Base-by-base conservation (phyloP, 2,329 filamentous ascomycete species). In the Cylindrodendrum hubeiense region DNA sequence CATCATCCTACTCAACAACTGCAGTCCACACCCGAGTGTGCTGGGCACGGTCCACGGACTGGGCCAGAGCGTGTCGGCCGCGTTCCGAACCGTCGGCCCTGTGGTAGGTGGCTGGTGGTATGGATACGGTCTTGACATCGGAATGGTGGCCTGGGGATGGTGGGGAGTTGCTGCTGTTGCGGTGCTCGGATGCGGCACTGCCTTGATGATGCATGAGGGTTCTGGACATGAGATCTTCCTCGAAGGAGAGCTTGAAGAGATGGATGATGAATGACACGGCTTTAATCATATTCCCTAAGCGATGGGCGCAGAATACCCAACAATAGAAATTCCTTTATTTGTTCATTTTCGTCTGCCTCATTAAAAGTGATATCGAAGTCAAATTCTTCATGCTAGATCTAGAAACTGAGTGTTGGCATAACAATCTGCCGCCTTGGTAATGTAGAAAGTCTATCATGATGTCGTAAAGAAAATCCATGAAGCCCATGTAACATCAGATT, bases 151-250 rank as follows among this genome's bases (percentile, higher is more conserved):
- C 10, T 79, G 79, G 33, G 82, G 83, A 10, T 86, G 83, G 83
- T 86, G 84, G 82, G 79, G 74, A 2, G 77, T 83, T 12, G 81
- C 87, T 0, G 74, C 79, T 5, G 82, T 91, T 24, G 85, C 87
- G 1, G 79, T 85, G 7, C 56, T 88, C 6, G 89, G 89, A 0
- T 91, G 88, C 76, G 75, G 84, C 3, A 83, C 89, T 12, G 85
- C 87, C 2, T 85, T 89, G 77, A 84, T 85, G 61, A 87, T 92
- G n/a, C 82, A 88, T 39, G 90, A 93, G 71, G 90, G 90, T 0
- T 86, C 80, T 65, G 89, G 89, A 2, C 88, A 90, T 75, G 88
- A 90, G 76, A 85, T 88, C 26, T 78, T 84, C 55, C 73, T 89
- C 7, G 82, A 86, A 7, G 84, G 80, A 1, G 84, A 86, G 55